Evolutionary conservation across 2,329 filamentous ascomycete species (phyloP).

Genomic region (Pseudogymnoascus sp.): DNA sequence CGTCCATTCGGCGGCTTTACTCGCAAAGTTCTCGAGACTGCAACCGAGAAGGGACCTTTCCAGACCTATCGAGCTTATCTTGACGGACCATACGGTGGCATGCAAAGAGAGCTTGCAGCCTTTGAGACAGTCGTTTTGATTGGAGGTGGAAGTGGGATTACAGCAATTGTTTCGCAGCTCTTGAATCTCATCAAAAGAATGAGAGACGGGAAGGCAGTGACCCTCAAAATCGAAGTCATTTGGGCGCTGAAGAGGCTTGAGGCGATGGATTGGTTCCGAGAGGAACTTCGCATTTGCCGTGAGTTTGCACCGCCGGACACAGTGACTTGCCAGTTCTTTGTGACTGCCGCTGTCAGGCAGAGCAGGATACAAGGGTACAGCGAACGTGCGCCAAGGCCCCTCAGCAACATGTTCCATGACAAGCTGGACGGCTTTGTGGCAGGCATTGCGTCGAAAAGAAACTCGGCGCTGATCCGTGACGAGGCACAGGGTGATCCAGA

Average conservation of each 20-base stretch:
- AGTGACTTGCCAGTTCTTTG: conserved; percentile 90
- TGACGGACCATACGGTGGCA: conserved; percentile 90
- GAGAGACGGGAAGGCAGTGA: conserved; percentile 89
- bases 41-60: conserved; percentile 77
- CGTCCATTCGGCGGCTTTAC: conserved; percentile 89
- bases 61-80: conserved; percentile 89
- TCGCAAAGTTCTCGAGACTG: conserved; percentile 70
- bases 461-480: conserved; percentile 73
- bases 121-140: conserved; percentile 93
- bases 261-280: conserved; percentile 95
- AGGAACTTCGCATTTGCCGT: conserved; percentile 85
- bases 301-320: conserved; percentile 82
- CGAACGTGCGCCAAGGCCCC: conserved; percentile 50
- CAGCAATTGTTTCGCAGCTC: conserved; percentile 83
- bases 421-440: conserved; percentile 83
- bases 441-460: conserved; percentile 77
- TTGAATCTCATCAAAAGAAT: conserved; percentile 94
- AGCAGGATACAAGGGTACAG: conserved; percentile 17
- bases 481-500: conserved; percentile 73
- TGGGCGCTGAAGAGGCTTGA: conserved; percentile 89
- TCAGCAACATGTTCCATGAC: conserved; percentile 73
- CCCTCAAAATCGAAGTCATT: conserved; percentile 82
- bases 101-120: conserved; percentile 79
- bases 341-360: conserved; percentile 62
- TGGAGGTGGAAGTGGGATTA: conserved; percentile 90